A percentile compares a stretch with the other conserved stretches of the same genome.
Conservation (phyloP, 345 rosid genomes). For the Orychophragmus violaceus region DNA sequence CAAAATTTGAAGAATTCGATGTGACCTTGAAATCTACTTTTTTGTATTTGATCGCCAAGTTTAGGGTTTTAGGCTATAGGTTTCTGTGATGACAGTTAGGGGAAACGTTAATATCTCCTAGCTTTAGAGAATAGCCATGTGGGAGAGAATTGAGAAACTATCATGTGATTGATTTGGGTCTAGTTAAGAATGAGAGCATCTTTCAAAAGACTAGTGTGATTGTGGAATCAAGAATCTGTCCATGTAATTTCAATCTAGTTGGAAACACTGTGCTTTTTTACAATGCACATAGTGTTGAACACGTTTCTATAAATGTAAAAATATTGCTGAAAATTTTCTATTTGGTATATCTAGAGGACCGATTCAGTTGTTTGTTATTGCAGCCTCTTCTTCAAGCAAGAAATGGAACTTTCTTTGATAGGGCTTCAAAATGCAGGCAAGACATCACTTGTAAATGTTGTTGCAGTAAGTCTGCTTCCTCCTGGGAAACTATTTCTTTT, state of each 20-base stretch:
- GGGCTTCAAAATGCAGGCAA: slow-evolving; percentile 90
- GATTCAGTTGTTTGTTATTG: slow-evolving; percentile 1
- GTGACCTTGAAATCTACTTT: too few relatives aligned
- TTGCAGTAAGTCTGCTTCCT: slow-evolving; percentile 51
- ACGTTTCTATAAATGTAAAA: neutral
- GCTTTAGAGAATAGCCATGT: too few relatives aligned
- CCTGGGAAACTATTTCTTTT: neutral
- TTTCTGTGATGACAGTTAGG: neutral
- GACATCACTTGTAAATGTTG: slow-evolving; percentile 76
- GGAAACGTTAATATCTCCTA: neutral
- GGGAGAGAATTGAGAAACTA: neutral
- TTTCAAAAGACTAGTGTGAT: neutral
- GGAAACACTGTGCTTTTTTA: neutral
- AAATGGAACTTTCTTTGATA: slow-evolving; percentile 77
- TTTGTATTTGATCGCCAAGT: neutral
- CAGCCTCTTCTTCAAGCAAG: slow-evolving; percentile 83
- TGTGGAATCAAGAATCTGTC: too few relatives aligned
- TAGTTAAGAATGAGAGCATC: neutral
- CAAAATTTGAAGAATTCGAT: too few relatives aligned
- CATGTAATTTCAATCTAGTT: neutral
- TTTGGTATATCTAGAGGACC: neutral
- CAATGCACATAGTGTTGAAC: neutral
- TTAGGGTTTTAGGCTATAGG: neutral
- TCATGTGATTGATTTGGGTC: neutral
- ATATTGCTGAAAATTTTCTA: neutral